Base-by-base conservation (phyloP, 345 rosid species). In the Capsella bursapastoris region DNA sequence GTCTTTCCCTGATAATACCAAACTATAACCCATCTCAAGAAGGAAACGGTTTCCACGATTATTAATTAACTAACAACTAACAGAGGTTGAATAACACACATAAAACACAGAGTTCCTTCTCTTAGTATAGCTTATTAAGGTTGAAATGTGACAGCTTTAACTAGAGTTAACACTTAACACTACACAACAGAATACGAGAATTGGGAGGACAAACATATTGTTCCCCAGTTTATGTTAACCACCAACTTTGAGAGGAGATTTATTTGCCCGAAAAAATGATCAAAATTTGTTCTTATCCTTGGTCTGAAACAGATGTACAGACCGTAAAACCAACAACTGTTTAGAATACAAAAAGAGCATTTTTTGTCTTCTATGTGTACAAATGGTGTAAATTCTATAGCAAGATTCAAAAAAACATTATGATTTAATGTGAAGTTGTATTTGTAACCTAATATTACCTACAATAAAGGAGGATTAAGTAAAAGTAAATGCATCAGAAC, bases 401-500 rank as follows among this genome's bases (percentile, higher is more conserved):
- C 15, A 51, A 67, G 48, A 59, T 67, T 44, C 62, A 59, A 22
- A 49, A 57, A 57, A 16, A 40, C 41, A 22, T 31, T 40, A 51
- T 43, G 4, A 53, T 62, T 61, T n/a, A 53, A 28, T 15, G 43
- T 48, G 64, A 69, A 69, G 58, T 63, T 69, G 70, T 55, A 76
- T 53, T 15, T 69, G 69, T 18, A 62, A 13, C 49, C 74, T 62
- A 68, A 27, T 22, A 58, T 45, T 44, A 62, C 52, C 74, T 75
- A 68, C 43, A 61, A 62, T 16, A 15, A 67, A 68, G 61, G 74
- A 60, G 64, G 73, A 67, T 22, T 74, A 58, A 49, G 66, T 49
- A 74, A 52, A 22, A 59, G 18, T 49, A 67, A 74, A 74, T 66
- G 78, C 78, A 66, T 50, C 60, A 66, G 60, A 55, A 40, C 48